Base-by-base conservation (phyloP, 306 rosid species). In the Sicyos edulis region DNA sequence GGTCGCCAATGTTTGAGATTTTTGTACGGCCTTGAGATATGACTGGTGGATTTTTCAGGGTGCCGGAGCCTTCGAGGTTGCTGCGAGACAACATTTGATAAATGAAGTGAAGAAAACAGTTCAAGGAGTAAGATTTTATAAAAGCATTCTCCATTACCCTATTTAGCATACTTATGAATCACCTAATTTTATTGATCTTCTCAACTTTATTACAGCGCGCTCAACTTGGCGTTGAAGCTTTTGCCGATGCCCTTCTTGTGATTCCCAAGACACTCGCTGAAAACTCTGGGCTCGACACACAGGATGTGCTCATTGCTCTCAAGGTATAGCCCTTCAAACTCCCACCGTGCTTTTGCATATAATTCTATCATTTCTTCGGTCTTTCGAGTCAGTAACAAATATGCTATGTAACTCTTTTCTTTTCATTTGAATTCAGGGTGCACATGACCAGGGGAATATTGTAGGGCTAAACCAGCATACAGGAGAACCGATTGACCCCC, bases 11-110 rank as follows among this genome's bases (percentile, higher is more conserved):
- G 6, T 15, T 60, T 32, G 20, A 3, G 45, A 29, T 60, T 29
- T 60, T 26, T 11, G 7, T 14, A 1, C 56, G 7, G 21, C 16
- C 4, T 32, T 60, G n/a, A 60, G 21, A 32, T 29, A 74, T 78
- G 34, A 70, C 32, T 73, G 69, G 8, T 34, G 14, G 8, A 10
- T n/a, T 37, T 20, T 79, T 60, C 81, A 93, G 98, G 98, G 98
- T 61, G 98, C 98, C 54, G 98, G 97, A 62, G 92, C 95, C 57
- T 93, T 93, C 83, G 98, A 93, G 91, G 93, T 93, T 76, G 98
- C 98, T 60, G 96, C 98, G 52, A 86, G 96, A 74, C 96, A 93
- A 65, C 54, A 93, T 82, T 78, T 93, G 76, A 19, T 90, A 7
- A 87, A 90, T 19, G 95, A 93, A 83, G 95, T 90, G 57, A 93